phyloP scores from a whole-genome alignment of 257 asterid species.

The Solanum sparsipilum region DNA sequence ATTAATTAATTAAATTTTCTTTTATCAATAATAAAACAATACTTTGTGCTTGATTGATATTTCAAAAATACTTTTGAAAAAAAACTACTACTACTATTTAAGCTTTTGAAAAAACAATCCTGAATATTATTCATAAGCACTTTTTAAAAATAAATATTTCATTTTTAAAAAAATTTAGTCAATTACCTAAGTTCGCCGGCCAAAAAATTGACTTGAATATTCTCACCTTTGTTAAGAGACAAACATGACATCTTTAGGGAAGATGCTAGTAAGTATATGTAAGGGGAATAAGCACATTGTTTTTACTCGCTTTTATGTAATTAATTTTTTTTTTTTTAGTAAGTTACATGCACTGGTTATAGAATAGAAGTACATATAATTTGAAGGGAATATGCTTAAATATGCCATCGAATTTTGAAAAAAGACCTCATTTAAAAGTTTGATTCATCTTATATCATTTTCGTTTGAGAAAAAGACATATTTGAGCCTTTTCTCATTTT shows the following conservation, averaged over 20 bases:
- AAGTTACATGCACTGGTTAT: not conserved
- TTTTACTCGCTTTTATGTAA: not conserved
- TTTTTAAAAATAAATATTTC: not conserved
- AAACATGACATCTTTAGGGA: not conserved
- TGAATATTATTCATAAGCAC: not conserved
- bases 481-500: no score
- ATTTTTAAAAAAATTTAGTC: not conserved
- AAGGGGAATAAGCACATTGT: not conserved
- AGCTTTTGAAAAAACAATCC: not conserved
- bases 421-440: no score
- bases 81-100: not conserved
- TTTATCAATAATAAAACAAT: not conserved
- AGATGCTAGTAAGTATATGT: not conserved
- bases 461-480: no score
- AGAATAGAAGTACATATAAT: no score
- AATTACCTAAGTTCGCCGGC: not conserved
- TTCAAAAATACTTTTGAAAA: not conserved
- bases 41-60: not conserved
- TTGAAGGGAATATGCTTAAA: not conserved
- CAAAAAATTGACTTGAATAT: not conserved
- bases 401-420: no score
- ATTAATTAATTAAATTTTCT: not conserved
- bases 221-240: not conserved
- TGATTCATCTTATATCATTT: no score
- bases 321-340: no score